Evolutionary conservation across 495 filamentous ascomycete genomes (phyloP), one percentile per base, ranked within the genome.

Genomic region (Amphirosellinia nigrospora): DNA sequence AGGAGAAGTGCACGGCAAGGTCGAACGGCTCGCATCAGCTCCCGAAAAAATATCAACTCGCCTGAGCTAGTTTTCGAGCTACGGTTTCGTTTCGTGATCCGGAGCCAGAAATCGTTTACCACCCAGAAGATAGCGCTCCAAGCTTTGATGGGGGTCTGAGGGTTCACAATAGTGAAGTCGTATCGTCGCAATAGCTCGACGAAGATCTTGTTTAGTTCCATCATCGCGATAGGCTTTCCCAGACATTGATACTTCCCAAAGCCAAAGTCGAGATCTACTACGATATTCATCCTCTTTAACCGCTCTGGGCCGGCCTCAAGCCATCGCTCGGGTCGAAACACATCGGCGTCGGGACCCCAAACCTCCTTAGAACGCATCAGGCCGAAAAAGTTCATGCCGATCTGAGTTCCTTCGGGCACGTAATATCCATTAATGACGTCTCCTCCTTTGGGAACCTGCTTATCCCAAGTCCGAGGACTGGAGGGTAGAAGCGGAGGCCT

Each of bases 401-500:
- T 82, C 70, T 87, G 85, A 0, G 86, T 89, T 5, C 89, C 89
- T 21, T 80, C 84, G 0, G 89, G 90, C 0, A 87, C 82, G 34
- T 79, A 82, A 30, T 80, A 78, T 5, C 88, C 89, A 50, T 84
- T 80, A 1, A 90, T 73, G 1, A 82, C 77, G 52, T 89, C 77
- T 0, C 89, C 90, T 5, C 79, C 86, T 71, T 79, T 62, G 66
- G 84, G 64, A 59, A 83, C 77, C 71, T 82, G 53, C 77, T 86
- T 77, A 69, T 77, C 78, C 89, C 83, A 50, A 73, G 82, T 74
- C 75, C 85, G 53, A 70, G 79, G 52, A 69, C 79, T 26, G 70
- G 83, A 48, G 78, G 81, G 52, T 76, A 76, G n/a, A 85, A 72
- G 0, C 85, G 77, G 65, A 85, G 76, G 4, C 77, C 79, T 69